phyloP scores from a whole-genome alignment of 345 rosid genomes.

The Eucalyptus viminalis region DNA sequence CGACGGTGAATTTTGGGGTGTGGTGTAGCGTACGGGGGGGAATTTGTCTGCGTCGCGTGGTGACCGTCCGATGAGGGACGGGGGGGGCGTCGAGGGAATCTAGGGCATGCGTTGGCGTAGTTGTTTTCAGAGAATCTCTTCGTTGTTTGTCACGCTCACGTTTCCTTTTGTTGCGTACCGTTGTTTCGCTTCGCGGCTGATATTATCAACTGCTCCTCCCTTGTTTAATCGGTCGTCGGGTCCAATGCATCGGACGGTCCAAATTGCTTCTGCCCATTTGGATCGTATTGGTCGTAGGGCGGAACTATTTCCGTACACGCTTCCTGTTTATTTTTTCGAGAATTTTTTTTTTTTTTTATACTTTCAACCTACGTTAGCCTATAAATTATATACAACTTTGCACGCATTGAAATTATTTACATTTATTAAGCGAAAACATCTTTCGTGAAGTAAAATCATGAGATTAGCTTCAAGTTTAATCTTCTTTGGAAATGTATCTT shows the following conservation, averaged over 20 bases:
- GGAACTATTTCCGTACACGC: neutral
- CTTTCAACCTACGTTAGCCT: neutral
- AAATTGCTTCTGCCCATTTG: neutral
- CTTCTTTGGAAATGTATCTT: neutral
- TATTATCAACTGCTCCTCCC: neutral
- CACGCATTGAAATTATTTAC: neutral
- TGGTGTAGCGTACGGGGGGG: neutral
- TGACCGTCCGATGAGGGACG: neutral
- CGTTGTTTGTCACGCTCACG: neutral
- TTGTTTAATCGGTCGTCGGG: neutral
- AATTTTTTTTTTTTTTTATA: neutral
- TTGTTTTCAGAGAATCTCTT: neutral
- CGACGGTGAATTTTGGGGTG: neutral
- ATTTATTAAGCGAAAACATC: neutral
- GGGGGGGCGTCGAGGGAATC: neutral
- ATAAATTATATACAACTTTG: neutral
- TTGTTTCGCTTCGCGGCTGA: neutral
- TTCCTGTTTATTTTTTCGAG: neutral
- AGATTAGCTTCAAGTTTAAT: neutral
- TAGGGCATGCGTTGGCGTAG: neutral
- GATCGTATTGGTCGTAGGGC: neutral
- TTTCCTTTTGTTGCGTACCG: neutral
- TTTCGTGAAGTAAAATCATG: neutral
- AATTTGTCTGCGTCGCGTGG: neutral
- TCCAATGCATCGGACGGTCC: neutral